Base-by-base conservation (phyloP, 1,284 basidiomycete species). In the Lignosus rhinocerotis region DNA sequence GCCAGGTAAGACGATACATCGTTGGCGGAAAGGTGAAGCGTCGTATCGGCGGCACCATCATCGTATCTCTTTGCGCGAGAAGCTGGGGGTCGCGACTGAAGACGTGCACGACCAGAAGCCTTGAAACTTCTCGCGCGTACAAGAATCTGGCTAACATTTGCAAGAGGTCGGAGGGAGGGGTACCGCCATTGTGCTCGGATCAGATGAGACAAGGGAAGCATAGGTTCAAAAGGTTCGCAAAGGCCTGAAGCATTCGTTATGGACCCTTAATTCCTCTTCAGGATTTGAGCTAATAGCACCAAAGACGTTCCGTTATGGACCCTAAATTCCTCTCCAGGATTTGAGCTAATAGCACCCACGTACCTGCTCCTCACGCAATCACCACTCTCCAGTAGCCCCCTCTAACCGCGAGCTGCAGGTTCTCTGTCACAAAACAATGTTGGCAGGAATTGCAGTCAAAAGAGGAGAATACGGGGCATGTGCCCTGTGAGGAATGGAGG, bases 1-100 rank as follows among this genome's bases (percentile, higher is more conserved):
- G 56, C 59, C 17, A 68, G 58, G 54, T 66, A 61, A 7, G 44
- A 38, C 11, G 42, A 31, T 10, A 70, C 60, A n/a, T 60, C 45
- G 32, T 51, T 55, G 5, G 56, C n/a, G 14, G 51, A 32, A 0
- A 61, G 25, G 12, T 17, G 21, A 12, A 47, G 21, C n/a, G 34
- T 36, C 7, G 21, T n/a, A 3, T 38, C 16, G 30, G 30, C 19
- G 9, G 41, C 6, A 4, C 34, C 36, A 7, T 44, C 21, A 25
- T 33, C 31, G 31, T 3, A 17, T 17, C 38, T 51, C 2, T 3
- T 42, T 16, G 7, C 19, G n/a, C 36, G 48, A 25, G 43, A 25
- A 8, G 21, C 11, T 19, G 21, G 11, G 43, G 21, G 11, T 3
- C 11, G 16, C 11, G 43, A 25, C 12, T 3, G 8, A 45, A 6